A percentile compares a stretch with the other conserved stretches of the same genome.
These are phyloP conservation scores for Triticum aestivum DNA, from an alignment of 176 grass and related monocot species.

Conservation along the genomic window IWGSC_CS_RefSeq_v2.1 NC_057796.1:260655173-260655672, in stretches of 20 bases:
- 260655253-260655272: constrained; percentile 13
- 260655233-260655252: neutral
- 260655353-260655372: too few relatives aligned
- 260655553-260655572: neutral
- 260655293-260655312: too few relatives aligned
- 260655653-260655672: neutral
- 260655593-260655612: neutral
- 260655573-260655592: neutral
- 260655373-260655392: too few relatives aligned
- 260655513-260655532: neutral
- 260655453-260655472: neutral
- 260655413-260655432: too few relatives aligned
- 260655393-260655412: too few relatives aligned
- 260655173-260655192: neutral
- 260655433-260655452: neutral
- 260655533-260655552: neutral
- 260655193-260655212: constrained; percentile 11
- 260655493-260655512: neutral
- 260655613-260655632: neutral
- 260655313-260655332: too few relatives aligned
- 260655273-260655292: neutral
- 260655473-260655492: neutral
- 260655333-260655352: too few relatives aligned
- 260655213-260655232: constrained; percentile 35
- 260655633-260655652: neutral